Conservation (phyloP, 495 filamentous ascomycete genomes). For the Penicillium ochrochloron region DNA sequence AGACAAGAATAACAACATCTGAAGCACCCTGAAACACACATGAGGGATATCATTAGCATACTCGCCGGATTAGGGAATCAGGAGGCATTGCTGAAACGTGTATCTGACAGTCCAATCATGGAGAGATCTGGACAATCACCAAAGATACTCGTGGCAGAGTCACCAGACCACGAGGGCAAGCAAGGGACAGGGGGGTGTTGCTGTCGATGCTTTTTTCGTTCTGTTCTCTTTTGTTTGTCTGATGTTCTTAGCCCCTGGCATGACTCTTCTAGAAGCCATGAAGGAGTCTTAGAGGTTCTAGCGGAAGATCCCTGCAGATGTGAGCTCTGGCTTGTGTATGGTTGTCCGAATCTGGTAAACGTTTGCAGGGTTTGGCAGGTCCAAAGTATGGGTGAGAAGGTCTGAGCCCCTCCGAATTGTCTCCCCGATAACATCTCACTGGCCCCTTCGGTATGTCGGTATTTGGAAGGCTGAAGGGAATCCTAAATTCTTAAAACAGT, state of each 20-base stretch:
- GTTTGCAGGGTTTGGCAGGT: conserved; percentile 16
- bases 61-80: conserved; percentile 13
- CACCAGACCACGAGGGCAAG: conserved; percentile 16
- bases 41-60: conserved; percentile 21
- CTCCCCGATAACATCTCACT: conserved; percentile 19
- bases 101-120: conserved; percentile 18
- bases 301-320: conserved; percentile 16
- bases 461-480: conserved; percentile 5
- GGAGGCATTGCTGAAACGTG: conserved; percentile 15
- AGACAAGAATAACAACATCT: conserved; percentile 1
- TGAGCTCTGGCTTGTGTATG: not conserved
- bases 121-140: conserved; percentile 9
- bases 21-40: conserved; percentile 13
- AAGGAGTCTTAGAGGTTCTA: not conserved
- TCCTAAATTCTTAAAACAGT: not conserved
- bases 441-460: conserved; percentile 3
- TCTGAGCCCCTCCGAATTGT: conserved; percentile 15
- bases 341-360: conserved; percentile 13
- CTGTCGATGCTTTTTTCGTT: not conserved
- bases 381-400: conserved; percentile 15
- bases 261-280: conserved; percentile 18
- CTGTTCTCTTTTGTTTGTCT: not conserved
- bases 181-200: not conserved
- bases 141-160: conserved; percentile 6
- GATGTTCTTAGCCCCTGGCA: not conserved